phyloP scores from a whole-genome alignment of 2,329 filamentous ascomycete species.

The Aspergillus brunneoviolaceus region DNA sequence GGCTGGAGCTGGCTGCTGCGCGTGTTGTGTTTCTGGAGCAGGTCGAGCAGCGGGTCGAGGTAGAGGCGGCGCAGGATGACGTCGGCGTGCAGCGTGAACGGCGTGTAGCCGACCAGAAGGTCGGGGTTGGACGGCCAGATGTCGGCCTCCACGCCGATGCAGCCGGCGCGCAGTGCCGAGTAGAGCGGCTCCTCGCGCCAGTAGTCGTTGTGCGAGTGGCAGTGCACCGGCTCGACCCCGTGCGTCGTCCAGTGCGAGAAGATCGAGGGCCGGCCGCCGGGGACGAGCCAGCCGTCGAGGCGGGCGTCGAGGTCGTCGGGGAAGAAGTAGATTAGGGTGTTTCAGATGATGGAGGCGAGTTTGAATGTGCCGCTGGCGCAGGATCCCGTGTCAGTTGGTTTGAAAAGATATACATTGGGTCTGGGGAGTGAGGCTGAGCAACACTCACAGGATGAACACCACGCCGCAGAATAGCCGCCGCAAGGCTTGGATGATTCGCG shows the following conservation, averaged over 20 bases:
- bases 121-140: constrained; percentile 62
- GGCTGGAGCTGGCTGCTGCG: constrained; percentile 25
- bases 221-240: constrained; percentile 54
- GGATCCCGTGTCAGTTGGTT: not conserved
- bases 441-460: not conserved
- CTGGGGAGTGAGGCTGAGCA: no score
- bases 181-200: constrained; percentile 64
- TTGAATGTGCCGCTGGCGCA: constrained; percentile 2
- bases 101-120: constrained; percentile 65
- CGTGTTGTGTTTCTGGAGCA: constrained; percentile 56
- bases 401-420: not conserved
- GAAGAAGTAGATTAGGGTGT: constrained; percentile 3
- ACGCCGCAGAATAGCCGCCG: constrained; percentile 5
- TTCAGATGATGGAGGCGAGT: constrained; percentile 3
- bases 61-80: constrained; percentile 65
- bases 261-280: constrained; percentile 6
- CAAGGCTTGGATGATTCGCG: not conserved
- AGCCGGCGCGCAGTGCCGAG: constrained; percentile 60
- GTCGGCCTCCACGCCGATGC: constrained; percentile 67
- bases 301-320: constrained; percentile 8
- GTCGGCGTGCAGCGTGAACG: constrained; percentile 52
- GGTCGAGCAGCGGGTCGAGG: constrained; percentile 60
- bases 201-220: constrained; percentile 72
- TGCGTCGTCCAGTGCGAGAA: constrained; percentile 20
- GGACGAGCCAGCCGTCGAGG: constrained; percentile 11